A percentile compares a stretch with the other conserved stretches of the same genome.
Conservation (phyloP, 179 eudicot genomes). For the Camellia oleifera region DNA sequence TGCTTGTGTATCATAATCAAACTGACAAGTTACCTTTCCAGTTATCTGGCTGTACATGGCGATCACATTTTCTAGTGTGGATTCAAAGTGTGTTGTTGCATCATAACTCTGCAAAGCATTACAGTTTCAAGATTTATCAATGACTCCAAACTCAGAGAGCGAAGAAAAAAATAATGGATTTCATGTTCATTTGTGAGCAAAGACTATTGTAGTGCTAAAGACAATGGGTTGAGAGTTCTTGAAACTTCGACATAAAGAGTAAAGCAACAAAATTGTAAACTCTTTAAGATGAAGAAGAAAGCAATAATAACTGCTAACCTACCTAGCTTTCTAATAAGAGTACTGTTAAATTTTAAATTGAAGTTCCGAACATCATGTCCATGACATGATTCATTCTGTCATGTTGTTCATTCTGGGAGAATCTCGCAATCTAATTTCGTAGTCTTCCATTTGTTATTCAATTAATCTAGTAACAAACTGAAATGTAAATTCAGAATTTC, state of each 20-base stretch:
- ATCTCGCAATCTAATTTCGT: background rate
- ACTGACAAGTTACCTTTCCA: conserved; percentile 37
- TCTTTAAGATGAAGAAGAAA: background rate
- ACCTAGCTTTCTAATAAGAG: background rate
- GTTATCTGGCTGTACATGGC: conserved; percentile 47
- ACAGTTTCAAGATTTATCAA: background rate
- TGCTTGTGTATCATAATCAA: no score
- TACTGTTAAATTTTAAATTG: no score
- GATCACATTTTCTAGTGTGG: conserved; percentile 73
- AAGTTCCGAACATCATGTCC: no score
- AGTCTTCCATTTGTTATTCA: background rate
- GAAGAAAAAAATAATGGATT: background rate
- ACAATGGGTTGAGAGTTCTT: background rate
- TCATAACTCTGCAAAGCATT: conserved; percentile 73
- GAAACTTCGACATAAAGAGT: background rate
- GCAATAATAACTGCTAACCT: background rate
- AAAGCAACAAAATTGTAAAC: background rate
- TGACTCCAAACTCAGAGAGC: background rate
- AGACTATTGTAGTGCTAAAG: background rate
- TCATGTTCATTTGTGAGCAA: background rate
- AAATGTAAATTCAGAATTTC: background rate
- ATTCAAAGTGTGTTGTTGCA: conserved; percentile 89
- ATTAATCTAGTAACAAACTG: background rate
- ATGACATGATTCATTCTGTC: no score
- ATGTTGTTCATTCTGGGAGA: background rate